Evolutionary conservation across 495 filamentous ascomycete species (phyloP), one percentile per base, ranked within the genome.

Genomic region (Tuber microsphaerosporum): DNA sequence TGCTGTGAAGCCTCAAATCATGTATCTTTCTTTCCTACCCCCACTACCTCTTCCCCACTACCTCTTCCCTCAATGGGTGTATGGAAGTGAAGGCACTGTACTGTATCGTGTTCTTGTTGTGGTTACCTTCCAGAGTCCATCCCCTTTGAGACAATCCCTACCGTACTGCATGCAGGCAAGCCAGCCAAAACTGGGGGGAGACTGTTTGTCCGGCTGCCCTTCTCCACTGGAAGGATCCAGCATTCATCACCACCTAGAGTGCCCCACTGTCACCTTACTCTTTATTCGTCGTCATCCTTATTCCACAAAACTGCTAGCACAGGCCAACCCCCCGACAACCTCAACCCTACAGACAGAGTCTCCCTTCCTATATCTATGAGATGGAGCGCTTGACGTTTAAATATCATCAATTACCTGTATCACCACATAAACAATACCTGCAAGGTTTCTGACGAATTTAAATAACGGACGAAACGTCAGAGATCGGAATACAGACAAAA

Each of bases 161-260:
- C 77, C 75, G 71, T 78, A 78, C 77, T 78, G 76, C 77, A 79
- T 79, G 76, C 77, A 75, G 73, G 72, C 48, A 56, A n/a, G 48
- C 70, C 44, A 74, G n/a, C 69, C 71, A 78, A 79, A 79, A 74
- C 73, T 79, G 44, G 73, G 48, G 48, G 70, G 42, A 12, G 42
- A 74, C 76, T 79, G 75, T 79, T 79, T 79, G 75, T 74, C 76
- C 77, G 75, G 77, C 68, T 74, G 69, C 77, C 74, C 56, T 77
- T 69, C 72, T 79, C 77, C 20, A 74, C 68, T 73, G 69, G 48
- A 72, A 69, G 74, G 72, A 70, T 76, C 69, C 73, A 68, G n/a
- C 69, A 69, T 69, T 68, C 56, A 56, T 71, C 61, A 19, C 43
- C 43, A 42, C 69, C 70, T 72, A 72, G 71, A 61, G 45, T 16